phyloP scores from a whole-genome alignment of 768 basidiomycete genomes.

The Tulasnella sp. region DNA sequence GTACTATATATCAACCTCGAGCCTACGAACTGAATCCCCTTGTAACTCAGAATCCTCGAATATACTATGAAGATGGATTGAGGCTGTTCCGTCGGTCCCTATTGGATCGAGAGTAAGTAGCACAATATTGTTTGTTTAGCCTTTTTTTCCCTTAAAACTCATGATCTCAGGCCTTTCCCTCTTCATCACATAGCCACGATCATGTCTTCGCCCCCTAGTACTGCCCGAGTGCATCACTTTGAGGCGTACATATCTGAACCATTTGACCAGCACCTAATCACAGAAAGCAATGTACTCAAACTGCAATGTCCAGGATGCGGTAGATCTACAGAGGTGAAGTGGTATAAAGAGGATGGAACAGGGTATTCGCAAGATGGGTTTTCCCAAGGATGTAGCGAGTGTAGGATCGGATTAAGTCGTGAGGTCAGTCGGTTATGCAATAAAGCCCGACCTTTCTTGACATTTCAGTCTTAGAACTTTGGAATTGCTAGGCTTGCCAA shows the following conservation, averaged over 20 bases:
- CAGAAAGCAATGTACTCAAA: not conserved
- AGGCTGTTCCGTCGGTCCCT: not conserved
- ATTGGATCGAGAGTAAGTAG: not conserved
- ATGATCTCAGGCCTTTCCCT: conserved; percentile 9
- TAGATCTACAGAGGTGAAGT: not conserved
- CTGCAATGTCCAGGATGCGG: not conserved
- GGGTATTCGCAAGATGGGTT: conserved; percentile 21
- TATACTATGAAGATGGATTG: conserved; percentile 17
- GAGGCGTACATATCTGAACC: conserved; percentile 7
- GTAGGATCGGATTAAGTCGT: not conserved
- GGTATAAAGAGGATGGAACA: conserved; percentile 10
- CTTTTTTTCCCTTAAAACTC: not conserved
- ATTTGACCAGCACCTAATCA: conserved; percentile 7
- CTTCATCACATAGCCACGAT: conserved; percentile 6
- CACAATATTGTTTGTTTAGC: not conserved
- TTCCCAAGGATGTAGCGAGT: not conserved
- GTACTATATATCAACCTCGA: too few relatives aligned
- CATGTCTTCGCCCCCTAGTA: conserved; percentile 13
- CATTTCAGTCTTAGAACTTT: too few relatives aligned
- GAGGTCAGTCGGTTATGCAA: conserved; percentile 9
- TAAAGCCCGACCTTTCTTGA: too few relatives aligned
- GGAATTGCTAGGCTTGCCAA: too few relatives aligned
- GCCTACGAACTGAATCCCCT: too few relatives aligned
- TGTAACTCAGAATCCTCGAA: conserved; percentile 20
- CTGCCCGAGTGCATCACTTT: not conserved